Evolutionary conservation across 345 rosid genomes (phyloP), one percentile per base, ranked within the genome.

Genomic region (Boechera stricta): DNA sequence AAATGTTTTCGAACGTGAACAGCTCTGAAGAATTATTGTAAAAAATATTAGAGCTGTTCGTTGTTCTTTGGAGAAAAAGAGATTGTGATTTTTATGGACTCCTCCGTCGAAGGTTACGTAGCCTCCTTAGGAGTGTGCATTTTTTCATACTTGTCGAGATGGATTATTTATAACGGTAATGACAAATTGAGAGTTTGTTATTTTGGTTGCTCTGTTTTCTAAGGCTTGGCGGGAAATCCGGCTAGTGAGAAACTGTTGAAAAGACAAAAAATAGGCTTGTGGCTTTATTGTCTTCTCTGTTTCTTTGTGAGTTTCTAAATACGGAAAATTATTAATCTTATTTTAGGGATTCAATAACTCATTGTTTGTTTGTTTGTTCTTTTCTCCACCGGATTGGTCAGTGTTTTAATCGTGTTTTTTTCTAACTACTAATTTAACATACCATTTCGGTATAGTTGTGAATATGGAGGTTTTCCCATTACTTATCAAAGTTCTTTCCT

Each of bases 221-320:
- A 57, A 67, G 82, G 82, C 52, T 78, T 73, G 65, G 65, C 74
- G 74, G 58, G 69, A 53, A 67, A 73, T 2, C 62, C 73, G 77
- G 69, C 9, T 53, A 70, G 59, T 72, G 72, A 66, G 6, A 57
- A 49, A 64, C 44, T 29, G 49, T 64, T 54, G 45, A 64, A 2
- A 67, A n/a, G 73, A 71, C 59, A 65, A 71, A 77, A 45, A 77
- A 71, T 77, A 77, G 80, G n/a, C 12, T 77, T 71, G 65, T 77
- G 71, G 68, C 65, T 64, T 64, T 38, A 5, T 72, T 57, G 41
- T 64, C 65, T 71, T 72, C 64, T 58, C 75, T 78, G 35, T 78
- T 58, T 71, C 35, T 36, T 28, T 21, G 9, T 6, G 44, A 57
- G 72, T 77, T 77, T 78, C 81, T 78, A 72, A 78, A 12, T 31